Percentiles rank a stretch among this genome's conserved stretches.
These are phyloP conservation scores for Aspergillus hiratsukae DNA, from an alignment of 2,329 filamentous ascomycete genomes.

Conservation along the genomic window DNA sequence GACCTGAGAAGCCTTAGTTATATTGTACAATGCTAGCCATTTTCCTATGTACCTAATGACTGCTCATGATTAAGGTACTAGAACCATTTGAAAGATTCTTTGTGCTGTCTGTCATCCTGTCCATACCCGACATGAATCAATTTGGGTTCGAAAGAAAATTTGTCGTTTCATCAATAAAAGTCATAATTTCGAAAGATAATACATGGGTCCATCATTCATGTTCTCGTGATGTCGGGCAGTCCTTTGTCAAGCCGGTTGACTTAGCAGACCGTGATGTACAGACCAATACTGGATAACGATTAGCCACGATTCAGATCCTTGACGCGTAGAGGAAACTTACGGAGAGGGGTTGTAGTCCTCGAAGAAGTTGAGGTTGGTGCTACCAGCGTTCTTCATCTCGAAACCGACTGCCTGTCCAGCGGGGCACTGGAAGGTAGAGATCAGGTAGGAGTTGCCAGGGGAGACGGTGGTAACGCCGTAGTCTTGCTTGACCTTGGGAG, in stretches of 20 bases:
- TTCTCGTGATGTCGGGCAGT: slow-evolving; percentile 8
- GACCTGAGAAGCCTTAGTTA: neutral
- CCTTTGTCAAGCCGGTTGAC: slow-evolving; percentile 2
- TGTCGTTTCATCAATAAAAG: neutral
- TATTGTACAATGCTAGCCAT: neutral
- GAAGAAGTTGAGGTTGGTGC: slow-evolving; percentile 56
- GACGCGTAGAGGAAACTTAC: slow-evolving; percentile 26
- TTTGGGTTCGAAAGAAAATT: neutral
- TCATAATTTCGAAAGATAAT: neutral
- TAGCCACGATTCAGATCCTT: slow-evolving; percentile 2
- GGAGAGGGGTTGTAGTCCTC: slow-evolving; percentile 58
- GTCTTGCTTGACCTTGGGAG: slow-evolving; percentile 44
- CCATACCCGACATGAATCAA: neutral
- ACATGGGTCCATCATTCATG: slow-evolving; percentile 12
- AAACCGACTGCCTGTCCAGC: slow-evolving; percentile 50
- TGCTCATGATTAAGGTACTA: neutral
- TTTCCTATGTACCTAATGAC: neutral
- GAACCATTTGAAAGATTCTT: neutral
- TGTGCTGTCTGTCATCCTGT: neutral
- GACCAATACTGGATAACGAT: slow-evolving; percentile 29
- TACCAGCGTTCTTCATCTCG: slow-evolving; percentile 49
- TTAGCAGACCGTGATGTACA: slow-evolving; percentile 42
- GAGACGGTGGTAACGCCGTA: slow-evolving; percentile 44
- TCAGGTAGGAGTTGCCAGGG: slow-evolving; percentile 52
- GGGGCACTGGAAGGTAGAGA: slow-evolving; percentile 53